Evolutionary conservation across 177 flowering plant species (phyloP).

Genomic region (Vitis hybrid): DNA sequence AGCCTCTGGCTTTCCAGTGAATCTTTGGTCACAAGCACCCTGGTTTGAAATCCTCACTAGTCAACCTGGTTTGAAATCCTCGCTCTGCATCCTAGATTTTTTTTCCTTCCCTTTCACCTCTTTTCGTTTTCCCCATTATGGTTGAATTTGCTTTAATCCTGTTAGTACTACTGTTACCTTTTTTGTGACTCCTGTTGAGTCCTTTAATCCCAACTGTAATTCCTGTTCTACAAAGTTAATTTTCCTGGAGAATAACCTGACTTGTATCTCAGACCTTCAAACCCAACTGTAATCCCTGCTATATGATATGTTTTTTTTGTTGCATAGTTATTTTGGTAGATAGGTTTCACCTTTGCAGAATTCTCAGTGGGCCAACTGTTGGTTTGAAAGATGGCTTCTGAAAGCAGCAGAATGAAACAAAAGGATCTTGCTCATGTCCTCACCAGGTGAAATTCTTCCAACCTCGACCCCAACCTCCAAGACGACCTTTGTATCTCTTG

Average conservation of each 20-base stretch:
- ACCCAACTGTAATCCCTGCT: not conserved
- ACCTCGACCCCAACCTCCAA: not conserved
- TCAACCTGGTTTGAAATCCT: not conserved
- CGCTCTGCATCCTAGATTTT: not conserved
- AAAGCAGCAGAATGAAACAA: not conserved
- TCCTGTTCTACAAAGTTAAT: not conserved
- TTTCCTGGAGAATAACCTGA: not conserved
- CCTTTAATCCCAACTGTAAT: not conserved
- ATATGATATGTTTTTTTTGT: not conserved
- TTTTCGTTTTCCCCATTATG: not conserved
- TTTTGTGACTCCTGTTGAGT: not conserved
- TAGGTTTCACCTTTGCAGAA: not conserved
- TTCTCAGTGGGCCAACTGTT: not conserved
- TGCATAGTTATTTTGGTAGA: not conserved
- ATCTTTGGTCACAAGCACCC: not conserved
- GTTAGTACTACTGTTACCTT: not conserved
- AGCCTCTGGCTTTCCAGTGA: conserved; percentile 1
- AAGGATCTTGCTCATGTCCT: conserved; percentile 4
- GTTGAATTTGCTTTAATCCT: not conserved
- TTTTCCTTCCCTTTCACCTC: not conserved
- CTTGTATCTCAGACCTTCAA: not conserved
- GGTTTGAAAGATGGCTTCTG: not conserved
- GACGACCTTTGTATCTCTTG: not conserved
- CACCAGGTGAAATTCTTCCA: not conserved
- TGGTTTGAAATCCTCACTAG: not conserved